A percentile compares a stretch with the other conserved stretches of the same genome.
Evolutionary conservation across 345 rosid genomes (phyloP).

Genomic region (Aquilaria sinensis): DNA sequence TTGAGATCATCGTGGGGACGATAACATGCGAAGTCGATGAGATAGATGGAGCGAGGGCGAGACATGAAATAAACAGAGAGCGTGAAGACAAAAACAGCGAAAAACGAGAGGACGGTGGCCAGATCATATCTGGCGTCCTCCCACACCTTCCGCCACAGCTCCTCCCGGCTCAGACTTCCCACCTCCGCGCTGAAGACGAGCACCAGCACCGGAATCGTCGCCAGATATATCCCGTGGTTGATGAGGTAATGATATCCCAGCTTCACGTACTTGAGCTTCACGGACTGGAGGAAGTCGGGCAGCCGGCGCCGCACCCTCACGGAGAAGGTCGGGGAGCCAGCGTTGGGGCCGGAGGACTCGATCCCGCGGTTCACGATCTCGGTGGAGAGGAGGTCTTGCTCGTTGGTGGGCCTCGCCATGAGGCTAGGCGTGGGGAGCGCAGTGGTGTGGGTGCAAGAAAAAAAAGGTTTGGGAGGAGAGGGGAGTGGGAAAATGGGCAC

Average conservation of each 20-base stretch:
- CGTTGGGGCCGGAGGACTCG: slow-evolving; percentile 84
- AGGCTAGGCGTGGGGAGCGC: not conserved
- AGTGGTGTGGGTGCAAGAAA: not conserved
- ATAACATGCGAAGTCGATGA: slow-evolving; percentile 78
- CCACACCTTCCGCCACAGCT: slow-evolving; percentile 83
- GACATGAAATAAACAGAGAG: slow-evolving; percentile 75
- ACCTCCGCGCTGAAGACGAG: slow-evolving; percentile 84
- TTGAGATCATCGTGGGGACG: slow-evolving; percentile 74
- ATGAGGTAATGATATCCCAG: slow-evolving; percentile 95
- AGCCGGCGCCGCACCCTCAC: slow-evolving; percentile 85
- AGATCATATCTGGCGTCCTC: slow-evolving; percentile 69
- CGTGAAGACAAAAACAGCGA: slow-evolving; percentile 65
- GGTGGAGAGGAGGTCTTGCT: slow-evolving; percentile 79
- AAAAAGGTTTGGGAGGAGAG: not conserved
- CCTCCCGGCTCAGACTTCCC: slow-evolving; percentile 77
- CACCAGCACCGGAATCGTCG: slow-evolving; percentile 75
- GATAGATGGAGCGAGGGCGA: slow-evolving; percentile 77
- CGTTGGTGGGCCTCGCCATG: slow-evolving; percentile 32
- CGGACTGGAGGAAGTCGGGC: slow-evolving; percentile 94
- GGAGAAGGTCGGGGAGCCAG: slow-evolving; percentile 81
- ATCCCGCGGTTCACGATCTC: slow-evolving; percentile 93
- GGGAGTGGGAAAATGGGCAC: slow-evolving; percentile 14
- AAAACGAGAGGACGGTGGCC: slow-evolving; percentile 57
- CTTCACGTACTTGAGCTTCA: slow-evolving; percentile 88
- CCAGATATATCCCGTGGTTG: slow-evolving; percentile 87